Base-by-base conservation (phyloP, 352 stramenopile species). In the Peronosclerospora sorghi region DNA sequence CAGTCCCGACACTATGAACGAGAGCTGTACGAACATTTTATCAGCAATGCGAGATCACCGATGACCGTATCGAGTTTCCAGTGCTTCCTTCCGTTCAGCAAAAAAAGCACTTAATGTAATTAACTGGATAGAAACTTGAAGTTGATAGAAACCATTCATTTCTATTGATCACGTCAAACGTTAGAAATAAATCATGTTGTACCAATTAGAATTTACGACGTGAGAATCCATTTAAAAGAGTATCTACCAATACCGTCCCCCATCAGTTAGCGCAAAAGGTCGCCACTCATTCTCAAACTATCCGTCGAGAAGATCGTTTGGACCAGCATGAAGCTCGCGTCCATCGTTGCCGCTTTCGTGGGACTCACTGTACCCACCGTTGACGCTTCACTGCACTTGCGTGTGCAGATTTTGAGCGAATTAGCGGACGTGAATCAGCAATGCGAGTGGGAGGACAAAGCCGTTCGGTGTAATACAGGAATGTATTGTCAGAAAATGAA, bases 381-480 rank as follows among this genome's bases (percentile, higher is more conserved):
- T 14, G 41, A 60, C 26, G 45, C 41, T 5, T 51, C 27, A 18
- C 15, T 42, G 17, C 51, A 39, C 29, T 41, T 65, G 18, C 56
- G 56, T 17, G 52, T 66, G 35, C 47, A 62, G 27, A 58, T 65
- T 15, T 20, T 46, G 38, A 55, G 10, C 24, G 36, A 62, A 35
- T 43, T 46, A 37, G 47, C 39, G 24, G 35, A 23, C 8, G 37
- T 65, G 9, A 43, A 53, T 43, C 26, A 59, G 34, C 53, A 63
- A 41, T 67, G 58, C 42, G 34, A 55, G 45, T 63, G 58, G 58
- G 41, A 54, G 24, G 32, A 63, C 45, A 58, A 52, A 32, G 54
- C 53, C 19, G 36, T 54, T 17, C 51, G 45, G n/a, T 67, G 59
- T 24, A 46, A 67, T 9, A 48, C 32, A 3, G 48, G 45, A 8